Evolutionary conservation across 2,329 filamentous ascomycete species (phyloP).

Genomic region (Hymenoscyphus linearis): DNA sequence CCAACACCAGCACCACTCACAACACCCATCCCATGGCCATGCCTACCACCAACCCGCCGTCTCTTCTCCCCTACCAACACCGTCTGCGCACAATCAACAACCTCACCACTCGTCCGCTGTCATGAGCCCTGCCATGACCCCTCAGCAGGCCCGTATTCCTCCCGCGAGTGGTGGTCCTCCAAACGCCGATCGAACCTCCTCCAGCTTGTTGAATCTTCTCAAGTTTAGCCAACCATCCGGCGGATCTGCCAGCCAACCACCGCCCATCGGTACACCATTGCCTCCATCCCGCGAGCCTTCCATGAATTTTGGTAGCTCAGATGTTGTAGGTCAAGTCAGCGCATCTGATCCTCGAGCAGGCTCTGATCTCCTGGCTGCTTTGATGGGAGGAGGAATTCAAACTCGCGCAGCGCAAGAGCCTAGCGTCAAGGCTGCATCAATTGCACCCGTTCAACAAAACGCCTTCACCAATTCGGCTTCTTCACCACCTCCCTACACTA

Average conservation of each 20-base stretch:
- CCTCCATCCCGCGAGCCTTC: constrained; percentile 27
- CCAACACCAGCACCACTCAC: constrained; percentile 18
- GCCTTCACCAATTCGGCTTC: constrained; percentile 40
- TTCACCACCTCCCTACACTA: constrained; percentile 62
- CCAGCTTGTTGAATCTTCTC: constrained; percentile 58
- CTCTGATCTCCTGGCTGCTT: constrained; percentile 30
- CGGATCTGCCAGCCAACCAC: constrained; percentile 22
- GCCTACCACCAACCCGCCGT: constrained; percentile 51
- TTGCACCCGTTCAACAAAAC: constrained; percentile 21
- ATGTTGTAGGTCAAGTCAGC: constrained; percentile 18
- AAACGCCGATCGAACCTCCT: constrained; percentile 45
- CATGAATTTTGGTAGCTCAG: constrained; percentile 20
- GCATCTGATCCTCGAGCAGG: constrained; percentile 18
- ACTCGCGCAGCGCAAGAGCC: constrained; percentile 23
- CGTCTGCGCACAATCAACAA: constrained; percentile 46
- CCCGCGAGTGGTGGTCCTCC: constrained; percentile 22
- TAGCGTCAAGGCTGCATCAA: constrained; percentile 21
- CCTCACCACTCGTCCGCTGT: constrained; percentile 52
- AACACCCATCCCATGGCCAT: constrained; percentile 22
- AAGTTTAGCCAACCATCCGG: constrained; percentile 52
- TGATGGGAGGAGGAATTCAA: constrained; percentile 25
- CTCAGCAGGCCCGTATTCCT: constrained; percentile 39
- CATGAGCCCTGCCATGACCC: constrained; percentile 48
- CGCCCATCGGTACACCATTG: constrained; percentile 29
- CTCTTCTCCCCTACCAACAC: constrained; percentile 53